phyloP scores from a whole-genome alignment of 176 grass and related monocot genomes.

The Oryza australiensis region DNA sequence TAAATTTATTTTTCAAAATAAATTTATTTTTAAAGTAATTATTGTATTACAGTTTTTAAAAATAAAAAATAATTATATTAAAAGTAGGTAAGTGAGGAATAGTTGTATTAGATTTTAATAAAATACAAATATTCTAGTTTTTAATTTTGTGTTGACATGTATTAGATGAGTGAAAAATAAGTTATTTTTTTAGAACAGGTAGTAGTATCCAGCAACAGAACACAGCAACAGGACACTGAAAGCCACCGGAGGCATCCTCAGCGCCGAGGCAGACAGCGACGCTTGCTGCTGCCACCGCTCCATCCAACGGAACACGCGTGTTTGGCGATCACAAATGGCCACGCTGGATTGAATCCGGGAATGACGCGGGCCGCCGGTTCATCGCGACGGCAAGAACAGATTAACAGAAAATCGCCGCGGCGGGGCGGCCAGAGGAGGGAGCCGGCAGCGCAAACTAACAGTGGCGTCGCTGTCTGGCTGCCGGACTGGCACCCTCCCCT shows the following conservation, averaged over 20 bases:
- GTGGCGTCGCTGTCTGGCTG: background rate
- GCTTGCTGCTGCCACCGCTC: no score
- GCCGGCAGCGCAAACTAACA: background rate
- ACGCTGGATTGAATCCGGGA: background rate
- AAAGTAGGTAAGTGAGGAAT: no score
- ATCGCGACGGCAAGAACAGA: background rate
- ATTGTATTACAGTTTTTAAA: no score
- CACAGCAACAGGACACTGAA: background rate
- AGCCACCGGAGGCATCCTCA: background rate
- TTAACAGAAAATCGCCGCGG: slow-evolving; percentile 22
- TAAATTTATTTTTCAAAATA: no score
- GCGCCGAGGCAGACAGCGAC: background rate
- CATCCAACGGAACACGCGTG: background rate
- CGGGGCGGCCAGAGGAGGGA: background rate
- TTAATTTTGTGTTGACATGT: no score
- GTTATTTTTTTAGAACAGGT: no score
- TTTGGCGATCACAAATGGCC: background rate
- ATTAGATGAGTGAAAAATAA: no score
- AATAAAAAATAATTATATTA: no score
- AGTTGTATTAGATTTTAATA: no score
- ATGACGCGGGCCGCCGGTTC: background rate
- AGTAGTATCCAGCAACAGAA: background rate
- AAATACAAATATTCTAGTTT: no score
- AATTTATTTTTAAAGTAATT: no score
- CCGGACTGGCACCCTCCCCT: background rate